Conservation (phyloP, 768 basidiomycete genomes). For the Tephrocybe sp. region DNA sequence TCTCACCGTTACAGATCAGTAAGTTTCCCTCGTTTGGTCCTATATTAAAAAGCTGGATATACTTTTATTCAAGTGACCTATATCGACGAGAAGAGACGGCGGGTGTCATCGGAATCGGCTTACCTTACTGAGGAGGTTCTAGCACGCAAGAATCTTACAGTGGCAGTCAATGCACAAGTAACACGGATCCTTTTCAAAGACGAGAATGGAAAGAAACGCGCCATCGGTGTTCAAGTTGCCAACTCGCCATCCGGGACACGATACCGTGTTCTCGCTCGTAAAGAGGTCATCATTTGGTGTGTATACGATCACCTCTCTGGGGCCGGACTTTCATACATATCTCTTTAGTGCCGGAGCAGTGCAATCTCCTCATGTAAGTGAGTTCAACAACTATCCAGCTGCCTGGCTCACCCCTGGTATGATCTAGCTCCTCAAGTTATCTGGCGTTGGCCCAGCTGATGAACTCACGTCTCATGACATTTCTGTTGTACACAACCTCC, state of each 20-base stretch:
- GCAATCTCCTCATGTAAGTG: constrained; percentile 51
- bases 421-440: constrained; percentile 62
- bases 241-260: constrained; percentile 31
- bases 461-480: constrained; percentile 54
- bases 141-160: constrained; percentile 60
- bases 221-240: constrained; percentile 62
- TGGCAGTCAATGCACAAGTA: constrained; percentile 53
- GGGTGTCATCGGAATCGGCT: constrained; percentile 63
- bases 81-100: constrained; percentile 45
- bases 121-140: constrained; percentile 68
- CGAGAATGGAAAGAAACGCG: constrained; percentile 37
- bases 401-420: neutral
- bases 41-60: neutral
- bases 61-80: constrained; percentile 56
- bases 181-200: constrained; percentile 57
- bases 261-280: constrained; percentile 47
- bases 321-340: neutral
- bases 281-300: constrained; percentile 63
- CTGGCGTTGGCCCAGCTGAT: constrained; percentile 69
- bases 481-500: constrained; percentile 56
- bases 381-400: neutral
- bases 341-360: constrained; percentile 51
- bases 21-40: constrained; percentile 13
- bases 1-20: constrained; percentile 39
- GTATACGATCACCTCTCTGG: constrained; percentile 20